Evolutionary conservation across 257 asterid genomes (phyloP).

Genomic region (Rhazya stricta): DNA sequence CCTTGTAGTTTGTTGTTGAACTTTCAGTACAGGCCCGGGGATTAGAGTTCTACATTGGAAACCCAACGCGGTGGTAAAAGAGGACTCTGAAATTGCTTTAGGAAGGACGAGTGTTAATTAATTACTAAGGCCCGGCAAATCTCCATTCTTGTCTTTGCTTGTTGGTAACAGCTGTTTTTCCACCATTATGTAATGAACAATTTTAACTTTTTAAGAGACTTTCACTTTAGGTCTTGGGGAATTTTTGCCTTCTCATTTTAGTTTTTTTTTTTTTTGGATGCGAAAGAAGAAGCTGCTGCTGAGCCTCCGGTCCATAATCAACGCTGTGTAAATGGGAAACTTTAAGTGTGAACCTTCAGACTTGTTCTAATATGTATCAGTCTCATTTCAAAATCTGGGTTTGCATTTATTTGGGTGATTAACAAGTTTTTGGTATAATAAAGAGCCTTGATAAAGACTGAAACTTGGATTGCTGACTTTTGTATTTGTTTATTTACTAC

Average conservation of each 20-base stretch:
- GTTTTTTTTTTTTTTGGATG: neutral
- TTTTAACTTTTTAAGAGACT: neutral
- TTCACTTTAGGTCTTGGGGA: neutral
- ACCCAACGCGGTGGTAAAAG: neutral
- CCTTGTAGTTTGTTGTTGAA: neutral
- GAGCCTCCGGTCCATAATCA: constrained; percentile 7
- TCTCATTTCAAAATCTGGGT: constrained; percentile 10
- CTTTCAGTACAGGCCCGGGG: neutral
- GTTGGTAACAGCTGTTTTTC: constrained; percentile 20
- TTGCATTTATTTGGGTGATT: constrained; percentile 9
- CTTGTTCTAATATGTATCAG: constrained; percentile 7
- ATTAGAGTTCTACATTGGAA: neutral
- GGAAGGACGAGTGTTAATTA: constrained; percentile 2
- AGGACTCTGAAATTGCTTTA: neutral
- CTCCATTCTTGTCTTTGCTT: constrained; percentile 11
- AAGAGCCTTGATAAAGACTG: constrained; percentile 14
- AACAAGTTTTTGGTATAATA: neutral
- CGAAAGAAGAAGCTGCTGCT: constrained; percentile 15
- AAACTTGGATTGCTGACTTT: constrained; percentile 21
- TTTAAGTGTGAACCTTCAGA: constrained; percentile 31
- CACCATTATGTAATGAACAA: constrained; percentile 16
- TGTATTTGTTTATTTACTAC: neutral
- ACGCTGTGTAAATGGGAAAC: constrained; percentile 14
- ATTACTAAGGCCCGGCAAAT: constrained; percentile 1
- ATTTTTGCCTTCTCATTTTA: neutral